Conservation (phyloP, 2,329 filamentous ascomycete species). For the Aspergillus sp. region DNA sequence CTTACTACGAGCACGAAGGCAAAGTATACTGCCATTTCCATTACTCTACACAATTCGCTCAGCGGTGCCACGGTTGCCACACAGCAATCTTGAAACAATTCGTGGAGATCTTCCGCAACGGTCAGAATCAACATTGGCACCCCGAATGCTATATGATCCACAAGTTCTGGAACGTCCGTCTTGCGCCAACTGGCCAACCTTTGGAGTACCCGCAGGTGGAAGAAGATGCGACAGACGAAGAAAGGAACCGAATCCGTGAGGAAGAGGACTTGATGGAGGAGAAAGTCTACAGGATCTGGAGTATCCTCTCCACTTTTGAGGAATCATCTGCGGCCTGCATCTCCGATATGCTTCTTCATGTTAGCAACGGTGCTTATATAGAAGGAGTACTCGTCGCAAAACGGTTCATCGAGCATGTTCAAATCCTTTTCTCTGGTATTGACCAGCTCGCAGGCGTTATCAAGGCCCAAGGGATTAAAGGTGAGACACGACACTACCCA, state of each 20-base stretch:
- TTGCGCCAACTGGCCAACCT: constrained; percentile 66
- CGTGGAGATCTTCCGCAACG: constrained; percentile 97
- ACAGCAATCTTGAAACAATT: constrained; percentile 98
- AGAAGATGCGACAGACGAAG: constrained; percentile 65
- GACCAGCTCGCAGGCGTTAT: constrained; percentile 82
- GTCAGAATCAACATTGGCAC: constrained; percentile 98
- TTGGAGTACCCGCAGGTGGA: constrained; percentile 52
- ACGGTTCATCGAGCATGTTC: constrained; percentile 94
- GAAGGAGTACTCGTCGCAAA: constrained; percentile 94
- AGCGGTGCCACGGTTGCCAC: constrained; percentile 94
- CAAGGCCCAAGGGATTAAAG: constrained; percentile 71
- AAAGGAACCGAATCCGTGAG: constrained; percentile 75
- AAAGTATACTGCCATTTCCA: constrained; percentile 98
- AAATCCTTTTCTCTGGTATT: constrained; percentile 86
- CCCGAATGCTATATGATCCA: constrained; percentile 99
- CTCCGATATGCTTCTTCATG: constrained; percentile 97
- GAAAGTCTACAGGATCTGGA: constrained; percentile 98
- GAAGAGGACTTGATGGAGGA: constrained; percentile 96
- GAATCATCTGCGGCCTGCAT: constrained; percentile 98
- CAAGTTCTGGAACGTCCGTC: constrained; percentile 98
- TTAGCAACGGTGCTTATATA: constrained; percentile 95
- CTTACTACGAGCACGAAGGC: constrained; percentile 97
- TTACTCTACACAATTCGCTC: constrained; percentile 96
- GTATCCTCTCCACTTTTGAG: constrained; percentile 93
- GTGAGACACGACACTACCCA: constrained; percentile 48